Evolutionary conservation across 106 monocot genomes (phyloP), one percentile per base, ranked within the genome.

Genomic region (Agapanthus africanus): DNA sequence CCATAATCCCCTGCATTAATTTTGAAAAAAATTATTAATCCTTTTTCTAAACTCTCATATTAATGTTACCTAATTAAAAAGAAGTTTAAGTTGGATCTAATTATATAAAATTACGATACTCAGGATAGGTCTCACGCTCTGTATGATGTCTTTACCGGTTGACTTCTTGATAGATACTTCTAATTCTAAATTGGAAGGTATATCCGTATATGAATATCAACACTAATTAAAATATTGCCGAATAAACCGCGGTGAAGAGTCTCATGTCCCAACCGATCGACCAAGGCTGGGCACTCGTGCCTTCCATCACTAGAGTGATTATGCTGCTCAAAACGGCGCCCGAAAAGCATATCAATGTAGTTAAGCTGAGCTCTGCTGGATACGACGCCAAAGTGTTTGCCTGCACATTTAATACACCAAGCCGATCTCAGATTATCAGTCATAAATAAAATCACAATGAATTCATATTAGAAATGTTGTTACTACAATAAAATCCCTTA

Each of bases 291-390:
- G 25, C 25, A 59, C 0, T 67, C 23, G 39, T 51, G 2, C 21
- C n/a, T 28, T 63, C 60, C 37, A 51, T 66, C 3, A 65, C 56
- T 2, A 74, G 28, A 19, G 66, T 41, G 18, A 74, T 64, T 4
- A 22, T 28, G 4, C 52, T 25, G 13, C 66, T 57, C 40, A 54
- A 13, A 49, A 59, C 27, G 15, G 66, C 18, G 6, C 74, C 74
- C 56, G 33, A 26, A 6, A 28, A 18, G 31, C 74, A 67, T 25
- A 74, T 59, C 66, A 66, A 67, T 10, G 56, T 27, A 19, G 74
- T 67, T 10, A 74, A 54, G 0, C 40, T 40, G 28, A 74, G 56
- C n/a, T 66, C 74, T 9, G 74, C 74, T 11, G 74, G 74, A 16
- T 74, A 74, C 5, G 74, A 19, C 16, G 56, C 33, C 21, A 74